Base-by-base conservation (phyloP, 805 yeast genomes). In the Jamesozyma jinghongensis region DNA sequence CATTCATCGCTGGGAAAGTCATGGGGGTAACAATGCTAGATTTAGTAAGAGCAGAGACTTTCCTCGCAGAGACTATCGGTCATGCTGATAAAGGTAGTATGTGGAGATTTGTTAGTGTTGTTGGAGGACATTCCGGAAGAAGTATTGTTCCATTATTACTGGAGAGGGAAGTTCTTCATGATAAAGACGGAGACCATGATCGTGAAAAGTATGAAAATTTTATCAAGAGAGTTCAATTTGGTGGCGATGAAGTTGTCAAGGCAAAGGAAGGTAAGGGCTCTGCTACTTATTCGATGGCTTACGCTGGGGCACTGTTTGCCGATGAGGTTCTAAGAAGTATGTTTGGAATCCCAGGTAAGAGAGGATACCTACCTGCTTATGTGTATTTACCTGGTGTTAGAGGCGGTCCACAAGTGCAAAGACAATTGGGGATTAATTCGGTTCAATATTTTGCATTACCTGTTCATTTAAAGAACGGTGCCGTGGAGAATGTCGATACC, bases 1-100 rank as follows among this genome's bases (percentile, higher is more conserved):
- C 79, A 46, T 86, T 82, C 79, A 78, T 87, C 79, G 90, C 94
- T 62, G 77, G 81, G 75, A 83, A 80, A 66, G 72, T 87, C 61
- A 86, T 87, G 59, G 97, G 97, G 75, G 95, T 87, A 64, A 87
- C 97, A 71, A 88, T 96, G 45, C 75, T 87, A 62, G 97, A 88
- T 62, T 82, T 81, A 43, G 77, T 87, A 61, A 81, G 97, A 70
- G 81, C 96, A 47, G 79, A 90, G 44, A 77, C 90, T 69, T 90
- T 85, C 72, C 75, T 78, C 42, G 74, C 81, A 58, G 80, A 61
- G 34, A 53, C 56, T 14, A 47, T 48, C 30, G 43, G 49, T 36
- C 81, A 86, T 54, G 77, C 76, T 63, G 27, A 36, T 19, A 19
- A 31, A 11, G 14, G 18, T 4, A 95, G 94, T 62, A 74, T 69